These are phyloP conservation scores for Helicostylum pulchrum DNA, from an alignment of 192 early-diverging fungal genomes.

Conservation along the genomic window DNA sequence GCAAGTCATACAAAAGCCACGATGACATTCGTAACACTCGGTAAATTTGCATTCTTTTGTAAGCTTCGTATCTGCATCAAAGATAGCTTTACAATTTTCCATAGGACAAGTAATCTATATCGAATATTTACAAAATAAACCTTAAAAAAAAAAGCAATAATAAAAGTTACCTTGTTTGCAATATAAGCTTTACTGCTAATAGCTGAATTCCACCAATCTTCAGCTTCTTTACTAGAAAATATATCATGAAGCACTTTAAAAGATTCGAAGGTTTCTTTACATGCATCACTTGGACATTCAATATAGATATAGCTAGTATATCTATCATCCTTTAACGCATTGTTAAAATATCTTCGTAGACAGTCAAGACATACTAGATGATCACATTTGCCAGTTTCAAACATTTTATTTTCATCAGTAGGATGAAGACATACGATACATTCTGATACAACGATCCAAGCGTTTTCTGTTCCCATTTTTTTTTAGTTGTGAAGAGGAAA, in stretches of 20 bases:
- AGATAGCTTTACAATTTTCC: not conserved
- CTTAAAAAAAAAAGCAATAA: not conserved
- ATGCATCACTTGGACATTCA: not conserved
- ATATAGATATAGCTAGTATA: not conserved
- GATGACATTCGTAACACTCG: not conserved
- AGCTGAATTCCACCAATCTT: not conserved
- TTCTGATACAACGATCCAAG: too few relatives aligned
- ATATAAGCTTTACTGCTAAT: not conserved
- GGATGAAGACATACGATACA: not conserved
- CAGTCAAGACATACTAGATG: not conserved
- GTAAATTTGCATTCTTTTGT: not conserved
- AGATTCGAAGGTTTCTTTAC: not conserved
- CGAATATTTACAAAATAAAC: too few relatives aligned
- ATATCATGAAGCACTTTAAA: not conserved
- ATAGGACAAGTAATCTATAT: not conserved
- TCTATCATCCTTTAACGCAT: not conserved
- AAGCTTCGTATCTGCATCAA: not conserved
- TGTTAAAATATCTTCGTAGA: not conserved
- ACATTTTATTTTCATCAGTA: not conserved
- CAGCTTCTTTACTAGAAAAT: not conserved
- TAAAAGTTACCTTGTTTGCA: not conserved
- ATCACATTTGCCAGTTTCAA: not conserved
- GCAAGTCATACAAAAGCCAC: slow-evolving; percentile 5
- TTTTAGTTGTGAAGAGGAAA: not conserved
- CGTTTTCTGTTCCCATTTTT: too few relatives aligned